Base-by-base conservation (phyloP, 371 early-diverging fungal genomes). In the Blastocladiella emersonii region DNA sequence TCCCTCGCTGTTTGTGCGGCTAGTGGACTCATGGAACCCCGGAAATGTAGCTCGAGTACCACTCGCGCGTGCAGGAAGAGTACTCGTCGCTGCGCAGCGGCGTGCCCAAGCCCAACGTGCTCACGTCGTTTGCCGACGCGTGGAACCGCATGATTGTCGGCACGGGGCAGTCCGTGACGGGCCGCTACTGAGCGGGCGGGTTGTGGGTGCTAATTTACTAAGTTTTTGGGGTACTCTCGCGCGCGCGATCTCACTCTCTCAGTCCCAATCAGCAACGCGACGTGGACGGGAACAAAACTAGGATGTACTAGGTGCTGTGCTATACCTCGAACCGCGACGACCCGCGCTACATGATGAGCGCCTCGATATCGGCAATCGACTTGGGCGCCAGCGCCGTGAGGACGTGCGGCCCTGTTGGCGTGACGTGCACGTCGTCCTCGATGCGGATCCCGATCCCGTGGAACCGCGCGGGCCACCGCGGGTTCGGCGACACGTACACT, bases 361-460 rank as follows among this genome's bases (percentile, higher is more conserved):
- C 70, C 74, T 96, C 95, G 57, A 96, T 86, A 65, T 95, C 97
- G 8, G 76, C 85, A 35, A 94, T 72, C 65, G 90, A 88, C 72
- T 93, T 94, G 27, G 95, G 95, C 19, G 90, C 85, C 3, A 76
- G 80, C 15, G 77, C 78, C 21, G 86, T 87, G 43, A 93, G 75
- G 0, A 91, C 82, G 41, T 79, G 74, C 6, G 89, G 86, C 6
- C 76, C 73, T 60, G 80, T 77, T 8, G 84, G 83, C 61, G 59
- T 53, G 23, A 98, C 80, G 12, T 85, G 82, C 2, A 96, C 82
- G 71, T 95, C 88, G 69, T 98, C 98, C 69, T 98, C 98, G 56
- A 98, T 95, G 55, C 98, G 86, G 41, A 98, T 88, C 21, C 93
- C 95, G 63, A 91, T 90, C 3, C 92, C 92, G 48, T 89, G 91